Base-by-base conservation (phyloP, 78 protist species). In the Ministeria vibrans region DNA sequence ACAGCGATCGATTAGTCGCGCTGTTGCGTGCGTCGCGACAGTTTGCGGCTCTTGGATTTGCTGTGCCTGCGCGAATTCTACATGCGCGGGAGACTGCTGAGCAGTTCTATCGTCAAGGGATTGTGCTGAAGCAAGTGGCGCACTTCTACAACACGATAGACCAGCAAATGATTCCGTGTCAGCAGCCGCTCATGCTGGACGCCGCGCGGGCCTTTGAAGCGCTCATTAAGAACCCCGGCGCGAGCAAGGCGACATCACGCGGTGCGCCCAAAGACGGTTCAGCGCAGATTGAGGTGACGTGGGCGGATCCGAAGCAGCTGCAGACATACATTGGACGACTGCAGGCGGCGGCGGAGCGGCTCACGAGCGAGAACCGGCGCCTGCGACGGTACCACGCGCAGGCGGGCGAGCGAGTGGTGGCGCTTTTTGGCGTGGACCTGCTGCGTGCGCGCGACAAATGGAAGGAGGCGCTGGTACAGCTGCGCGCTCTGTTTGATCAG, bases 81-180 rank as follows among this genome's bases (percentile, higher is more conserved):
- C 25, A 51, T 34, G 7, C 53, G 42, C 90, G 78, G 3, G 75
- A 62, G 30, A 25, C n/a, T 23, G 95, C 87, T 4, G 38, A 42
- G 32, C 13, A 59, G 32, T 83, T 79, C 80, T 83, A 89, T 64
- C 46, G 80, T 7, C 81, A 83, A 44, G 93, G 78, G 27, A 41
- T 84, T 25, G 79, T 78, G 18, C 59, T 90, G 43, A 83, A 84
- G 77, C 92, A 89, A 81, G 89, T 92, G n/a, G 93, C 93, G 39
- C 85, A 79, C 83, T 85, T 87, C 62, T 91, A 91, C 92, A 88
- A 88, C 85, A 79, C 80, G 9, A 46, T 92, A 42, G 75, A 49
- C 81, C 7, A 23, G 25, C 75, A 92, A 75, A 81, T 92, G 18
- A 77, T 92, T 77, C 75, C 4, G 51, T n/a, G 83, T 55, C 92